Evolutionary conservation across 1,139 yeast genomes (phyloP), one percentile per base, ranked within the genome.

Genomic region (Lodderomyces margitis): DNA sequence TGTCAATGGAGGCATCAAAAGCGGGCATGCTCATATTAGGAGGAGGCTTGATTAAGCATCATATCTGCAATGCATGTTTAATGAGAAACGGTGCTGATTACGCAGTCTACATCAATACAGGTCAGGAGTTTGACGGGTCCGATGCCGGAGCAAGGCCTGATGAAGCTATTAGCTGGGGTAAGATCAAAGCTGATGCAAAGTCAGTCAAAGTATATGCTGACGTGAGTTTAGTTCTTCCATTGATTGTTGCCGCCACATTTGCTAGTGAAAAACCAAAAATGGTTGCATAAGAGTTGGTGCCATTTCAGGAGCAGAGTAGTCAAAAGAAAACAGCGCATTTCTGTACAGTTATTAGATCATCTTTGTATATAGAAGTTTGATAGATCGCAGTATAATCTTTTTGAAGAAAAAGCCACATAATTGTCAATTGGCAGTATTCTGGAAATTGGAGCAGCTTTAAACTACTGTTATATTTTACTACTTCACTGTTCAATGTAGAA

Each of bases 101-200:
- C 59, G 98, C 98, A 3, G 97, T 92, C 15, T 92, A 80, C 65
- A 91, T 92, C 62, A 94, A 94, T 66, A 92, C 99, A 11, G 98
- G 97, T 34, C 98, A 92, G 68, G 99, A 92, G 62, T 94, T 89
- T 58, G 99, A 92, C 59, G 98, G 98, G 39, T 87, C 96, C 12
- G 99, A 92, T 63, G 98, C 98, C 14, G 99, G 99, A 50, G 99
- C 99, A 5, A 80, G 98, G 59, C 98, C 98, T 1, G 98, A 94
- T 61, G 99, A 92, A 68, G 98, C 98, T 21, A 85, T 92, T 41
- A 86, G 96, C 37, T 92, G 99, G 99, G 99, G 99, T 49, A 92
- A 92, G 66, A 92, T 92, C 64, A 88, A 88, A 67, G 84, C 96
- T 5, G 96, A 89, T 36, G 99, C 98, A 25, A 80, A 80, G 55